Percentiles rank a stretch among this genome's conserved stretches.
Evolutionary conservation across 257 asterid species (phyloP).

Genomic region (Solanum peruvianum): DNA sequence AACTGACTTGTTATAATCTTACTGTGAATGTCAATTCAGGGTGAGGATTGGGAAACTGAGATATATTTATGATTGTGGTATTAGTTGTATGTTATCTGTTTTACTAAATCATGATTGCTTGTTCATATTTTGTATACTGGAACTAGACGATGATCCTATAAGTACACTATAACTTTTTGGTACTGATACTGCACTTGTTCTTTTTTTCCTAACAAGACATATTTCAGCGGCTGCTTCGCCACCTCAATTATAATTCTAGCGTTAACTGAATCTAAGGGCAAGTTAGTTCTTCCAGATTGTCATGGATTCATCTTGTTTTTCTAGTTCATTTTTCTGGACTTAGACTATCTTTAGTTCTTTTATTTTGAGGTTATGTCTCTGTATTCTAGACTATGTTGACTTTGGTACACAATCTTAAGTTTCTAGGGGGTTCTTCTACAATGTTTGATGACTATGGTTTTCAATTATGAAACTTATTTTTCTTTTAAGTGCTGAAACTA

Average conservation of each 20-base stretch:
- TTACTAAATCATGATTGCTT: background rate
- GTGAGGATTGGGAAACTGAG: background rate
- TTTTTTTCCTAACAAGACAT: background rate
- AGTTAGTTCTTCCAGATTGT: background rate
- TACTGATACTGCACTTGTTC: background rate
- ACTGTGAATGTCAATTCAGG: background rate
- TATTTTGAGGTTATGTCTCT: too few relatives aligned
- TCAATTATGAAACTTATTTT: background rate
- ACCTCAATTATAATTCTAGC: background rate
- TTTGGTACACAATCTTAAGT: background rate
- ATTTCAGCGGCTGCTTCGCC: background rate
- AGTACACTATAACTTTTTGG: background rate
- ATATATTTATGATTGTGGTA: background rate
- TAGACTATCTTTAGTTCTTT: background rate
- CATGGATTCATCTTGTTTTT: background rate
- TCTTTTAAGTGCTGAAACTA: background rate
- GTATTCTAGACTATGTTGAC: background rate
- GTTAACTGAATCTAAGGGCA: background rate
- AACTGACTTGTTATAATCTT: background rate
- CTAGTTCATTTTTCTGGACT: background rate
- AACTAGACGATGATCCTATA: background rate
- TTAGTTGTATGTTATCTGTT: too few relatives aligned
- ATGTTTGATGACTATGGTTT: background rate
- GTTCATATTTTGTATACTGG: background rate
- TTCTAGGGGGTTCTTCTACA: background rate